Conservation (phyloP, 805 yeast genomes). For the Nakazawaea sp. region DNA sequence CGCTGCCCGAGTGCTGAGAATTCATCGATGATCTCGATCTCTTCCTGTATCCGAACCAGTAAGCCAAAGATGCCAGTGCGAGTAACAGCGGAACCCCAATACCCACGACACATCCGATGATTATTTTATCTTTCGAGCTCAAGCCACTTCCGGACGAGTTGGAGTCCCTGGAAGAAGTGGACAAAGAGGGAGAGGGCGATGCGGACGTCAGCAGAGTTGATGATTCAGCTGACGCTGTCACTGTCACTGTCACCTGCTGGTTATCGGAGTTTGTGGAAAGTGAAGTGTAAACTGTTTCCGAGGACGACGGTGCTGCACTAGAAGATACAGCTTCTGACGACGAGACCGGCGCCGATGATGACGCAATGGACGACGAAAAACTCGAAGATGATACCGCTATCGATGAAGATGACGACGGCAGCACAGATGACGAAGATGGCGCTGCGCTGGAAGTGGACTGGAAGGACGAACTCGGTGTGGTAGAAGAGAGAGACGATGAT, state of each 20-base stretch:
- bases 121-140: constrained; percentile 41
- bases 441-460: not conserved
- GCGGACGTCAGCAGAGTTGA: constrained; percentile 21
- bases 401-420: constrained; percentile 1
- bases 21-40: constrained; percentile 1
- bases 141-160: constrained; percentile 29
- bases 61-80: constrained; percentile 24
- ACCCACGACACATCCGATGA: constrained; percentile 67
- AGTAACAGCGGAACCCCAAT: constrained; percentile 59
- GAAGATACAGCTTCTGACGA: constrained; percentile 2
- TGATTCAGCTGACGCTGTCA: constrained; percentile 4
- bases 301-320: not conserved
- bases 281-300: constrained; percentile 8
- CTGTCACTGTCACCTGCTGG: constrained; percentile 10
- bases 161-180: constrained; percentile 13
- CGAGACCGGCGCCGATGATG: constrained; percentile 12
- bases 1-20: constrained; percentile 3
- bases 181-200: constrained; percentile 23
- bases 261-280: constrained; percentile 5
- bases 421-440: not conserved
- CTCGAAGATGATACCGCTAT: constrained; percentile 16
- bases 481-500: not conserved
- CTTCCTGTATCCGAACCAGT: constrained; percentile 9
- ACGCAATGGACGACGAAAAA: constrained; percentile 12
- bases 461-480: not conserved